These are phyloP conservation scores for Bipolaris zeicola DNA, from an alignment of 2,329 filamentous ascomycete genomes.

Conservation along the genomic window DNA sequence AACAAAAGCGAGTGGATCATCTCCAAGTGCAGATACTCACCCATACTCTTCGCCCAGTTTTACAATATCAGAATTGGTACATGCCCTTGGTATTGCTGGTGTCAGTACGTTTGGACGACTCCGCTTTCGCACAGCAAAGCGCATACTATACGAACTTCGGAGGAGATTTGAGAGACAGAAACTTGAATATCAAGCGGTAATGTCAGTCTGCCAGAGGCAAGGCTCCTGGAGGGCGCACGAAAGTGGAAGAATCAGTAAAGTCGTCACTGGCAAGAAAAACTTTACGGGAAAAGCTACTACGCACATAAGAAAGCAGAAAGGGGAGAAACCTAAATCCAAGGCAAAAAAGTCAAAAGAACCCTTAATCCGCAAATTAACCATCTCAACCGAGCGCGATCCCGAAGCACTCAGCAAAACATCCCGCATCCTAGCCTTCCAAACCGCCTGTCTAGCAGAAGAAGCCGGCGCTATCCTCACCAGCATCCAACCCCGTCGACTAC, in stretches of 20 bases:
- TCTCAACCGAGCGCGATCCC: neutral
- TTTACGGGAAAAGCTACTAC: neutral
- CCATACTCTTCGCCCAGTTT: slow-evolving; percentile 3
- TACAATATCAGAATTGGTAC: slow-evolving; percentile 1
- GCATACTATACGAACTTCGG: slow-evolving; percentile 1
- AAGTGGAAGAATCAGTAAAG: neutral
- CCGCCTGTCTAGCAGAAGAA: slow-evolving; percentile 3
- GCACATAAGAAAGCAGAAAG: neutral
- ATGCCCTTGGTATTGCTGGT: slow-evolving; percentile 1
- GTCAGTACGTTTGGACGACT: slow-evolving; percentile 1
- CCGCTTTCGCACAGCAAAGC: slow-evolving; percentile 8
- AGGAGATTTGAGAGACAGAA: neutral
- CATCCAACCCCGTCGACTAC: neutral
- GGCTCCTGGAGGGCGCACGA: neutral
- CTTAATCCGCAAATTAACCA: slow-evolving; percentile 1
- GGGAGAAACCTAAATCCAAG: neutral
- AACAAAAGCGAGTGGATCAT: neutral
- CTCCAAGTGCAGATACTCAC: neutral
- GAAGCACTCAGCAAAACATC: neutral
- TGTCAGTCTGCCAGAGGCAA: neutral
- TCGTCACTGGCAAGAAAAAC: neutral
- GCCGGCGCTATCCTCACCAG: neutral
- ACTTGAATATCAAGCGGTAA: neutral
- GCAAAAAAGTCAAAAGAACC: neutral
- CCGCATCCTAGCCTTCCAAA: neutral